phyloP scores from a whole-genome alignment of 768 basidiomycete species.

The Rhizopogon vulgaris region DNA sequence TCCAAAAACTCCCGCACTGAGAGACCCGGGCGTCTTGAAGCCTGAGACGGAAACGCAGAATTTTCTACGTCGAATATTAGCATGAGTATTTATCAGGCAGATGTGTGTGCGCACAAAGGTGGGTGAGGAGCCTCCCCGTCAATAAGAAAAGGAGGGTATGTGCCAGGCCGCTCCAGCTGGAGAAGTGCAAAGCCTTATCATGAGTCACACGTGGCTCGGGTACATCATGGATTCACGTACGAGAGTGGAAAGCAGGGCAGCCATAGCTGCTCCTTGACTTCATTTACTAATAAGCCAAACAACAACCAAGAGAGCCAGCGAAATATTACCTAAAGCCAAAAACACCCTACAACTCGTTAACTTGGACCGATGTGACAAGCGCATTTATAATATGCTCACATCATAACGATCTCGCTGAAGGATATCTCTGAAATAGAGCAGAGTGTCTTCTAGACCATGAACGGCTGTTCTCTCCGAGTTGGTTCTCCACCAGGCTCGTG shows the following conservation, averaged over 20 bases:
- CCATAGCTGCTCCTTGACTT: conserved; percentile 77
- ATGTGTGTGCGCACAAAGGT: conserved; percentile 49
- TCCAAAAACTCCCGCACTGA: conserved; percentile 44
- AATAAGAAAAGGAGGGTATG: conserved; percentile 53
- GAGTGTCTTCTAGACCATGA: conserved; percentile 51
- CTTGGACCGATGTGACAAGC: not conserved
- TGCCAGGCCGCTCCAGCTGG: conserved; percentile 49
- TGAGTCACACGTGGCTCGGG: not conserved
- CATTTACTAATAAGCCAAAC: conserved; percentile 5
- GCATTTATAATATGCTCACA: conserved; percentile 33
- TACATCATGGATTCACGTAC: conserved; percentile 34
- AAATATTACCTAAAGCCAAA: conserved; percentile 66
- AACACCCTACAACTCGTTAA: conserved; percentile 47
- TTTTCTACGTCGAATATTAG: conserved; percentile 32
- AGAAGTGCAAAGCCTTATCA: not conserved
- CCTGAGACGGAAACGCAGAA: conserved; percentile 78
- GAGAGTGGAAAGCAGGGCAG: conserved; percentile 61
- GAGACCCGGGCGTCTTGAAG: conserved; percentile 46
- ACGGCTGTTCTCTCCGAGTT: conserved; percentile 47
- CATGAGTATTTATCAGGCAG: not conserved
- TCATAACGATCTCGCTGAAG: conserved; percentile 58
- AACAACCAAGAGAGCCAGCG: not conserved
- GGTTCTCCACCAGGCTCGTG: conserved; percentile 69
- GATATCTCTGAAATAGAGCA: conserved; percentile 48
- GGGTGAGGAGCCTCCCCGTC: conserved; percentile 65